phyloP scores from a whole-genome alignment of 164 flowering plant species.

The Protea cynaroides region DNA sequence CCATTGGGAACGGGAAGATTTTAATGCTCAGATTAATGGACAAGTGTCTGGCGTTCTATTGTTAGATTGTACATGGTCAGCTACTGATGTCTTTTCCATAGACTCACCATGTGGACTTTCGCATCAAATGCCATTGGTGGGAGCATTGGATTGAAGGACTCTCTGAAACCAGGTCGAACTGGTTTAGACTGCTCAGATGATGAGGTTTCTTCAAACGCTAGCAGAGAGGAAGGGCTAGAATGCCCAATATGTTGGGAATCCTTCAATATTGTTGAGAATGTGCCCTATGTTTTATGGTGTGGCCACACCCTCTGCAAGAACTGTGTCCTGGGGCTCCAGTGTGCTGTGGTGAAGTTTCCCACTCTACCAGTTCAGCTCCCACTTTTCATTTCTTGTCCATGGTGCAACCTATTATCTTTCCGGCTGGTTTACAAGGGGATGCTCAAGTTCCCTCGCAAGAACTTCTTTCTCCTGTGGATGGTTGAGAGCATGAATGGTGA shows the following conservation, averaged over 20 bases:
- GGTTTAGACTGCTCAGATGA: slow-evolving; percentile 70
- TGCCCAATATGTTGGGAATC: slow-evolving; percentile 98
- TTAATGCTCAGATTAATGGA: too few relatives aligned
- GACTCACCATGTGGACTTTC: slow-evolving; percentile 61
- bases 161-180: slow-evolving; percentile 23
- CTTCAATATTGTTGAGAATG: slow-evolving; percentile 88
- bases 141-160: slow-evolving; percentile 29
- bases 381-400: slow-evolving; percentile 85
- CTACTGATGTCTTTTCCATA: slow-evolving; percentile 9
- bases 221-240: slow-evolving; percentile 76
- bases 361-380: slow-evolving; percentile 78
- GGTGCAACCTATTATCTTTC: slow-evolving; percentile 81
- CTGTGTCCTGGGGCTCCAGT: slow-evolving; percentile 76
- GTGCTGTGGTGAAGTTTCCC: slow-evolving; percentile 82
- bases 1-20: too few relatives aligned
- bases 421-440: slow-evolving; percentile 68
- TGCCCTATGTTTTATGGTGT: slow-evolving; percentile 96
- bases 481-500: slow-evolving; percentile 93
- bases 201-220: slow-evolving; percentile 46
- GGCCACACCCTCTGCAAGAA: slow-evolving; percentile 93
- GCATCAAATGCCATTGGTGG: slow-evolving; percentile 63
- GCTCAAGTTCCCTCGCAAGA: slow-evolving; percentile 78
- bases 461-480: slow-evolving; percentile 93
- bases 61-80: slow-evolving; percentile 1
- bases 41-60: background rate